These are phyloP conservation scores for Posidonia oceanica DNA, from an alignment of 116 monocot species.

Conservation along the genomic window DNA sequence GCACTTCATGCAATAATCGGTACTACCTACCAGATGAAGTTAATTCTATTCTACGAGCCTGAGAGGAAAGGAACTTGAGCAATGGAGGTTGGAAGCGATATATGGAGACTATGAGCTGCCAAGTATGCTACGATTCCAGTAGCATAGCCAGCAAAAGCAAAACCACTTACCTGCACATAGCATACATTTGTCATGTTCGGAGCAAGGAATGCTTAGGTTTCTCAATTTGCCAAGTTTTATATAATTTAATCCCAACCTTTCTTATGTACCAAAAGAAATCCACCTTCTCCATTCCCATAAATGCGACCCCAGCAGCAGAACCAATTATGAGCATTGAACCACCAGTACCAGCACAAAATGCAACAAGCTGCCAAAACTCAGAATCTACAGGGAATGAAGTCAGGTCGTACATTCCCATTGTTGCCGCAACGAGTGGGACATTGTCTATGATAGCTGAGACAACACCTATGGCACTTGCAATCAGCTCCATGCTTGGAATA, in stretches of 20 bases:
- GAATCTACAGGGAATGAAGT: slow-evolving; percentile 87
- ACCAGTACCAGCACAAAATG: slow-evolving; percentile 96
- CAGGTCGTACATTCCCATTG: slow-evolving; percentile 98
- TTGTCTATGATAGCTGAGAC: slow-evolving; percentile 94
- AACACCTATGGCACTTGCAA: slow-evolving; percentile 83
- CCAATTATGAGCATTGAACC: slow-evolving; percentile 99
- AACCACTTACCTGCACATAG: slow-evolving; percentile 75
- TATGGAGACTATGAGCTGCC: slow-evolving; percentile 39
- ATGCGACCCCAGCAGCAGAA: slow-evolving; percentile 97
- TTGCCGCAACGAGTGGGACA: slow-evolving; percentile 95
- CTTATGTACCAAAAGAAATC: slow-evolving; percentile 97
- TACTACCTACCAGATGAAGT: neutral
- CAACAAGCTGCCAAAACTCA: slow-evolving; percentile 93
- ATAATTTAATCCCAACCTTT: slow-evolving; percentile 41
- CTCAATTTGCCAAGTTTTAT: neutral
- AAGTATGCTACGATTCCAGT: slow-evolving; percentile 79
- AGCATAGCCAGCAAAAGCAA: slow-evolving; percentile 90
- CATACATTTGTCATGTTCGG: neutral
- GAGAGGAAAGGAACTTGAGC: slow-evolving; percentile 71
- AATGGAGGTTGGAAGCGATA: slow-evolving; percentile 43
- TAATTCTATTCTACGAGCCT: slow-evolving; percentile 21
- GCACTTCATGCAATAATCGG: neutral
- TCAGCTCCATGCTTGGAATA: slow-evolving; percentile 70
- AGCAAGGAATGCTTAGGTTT: neutral
- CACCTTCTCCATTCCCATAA: slow-evolving; percentile 99